Conservation (phyloP, 352 stramenopile species). For the Phytophthora megakarya region DNA sequence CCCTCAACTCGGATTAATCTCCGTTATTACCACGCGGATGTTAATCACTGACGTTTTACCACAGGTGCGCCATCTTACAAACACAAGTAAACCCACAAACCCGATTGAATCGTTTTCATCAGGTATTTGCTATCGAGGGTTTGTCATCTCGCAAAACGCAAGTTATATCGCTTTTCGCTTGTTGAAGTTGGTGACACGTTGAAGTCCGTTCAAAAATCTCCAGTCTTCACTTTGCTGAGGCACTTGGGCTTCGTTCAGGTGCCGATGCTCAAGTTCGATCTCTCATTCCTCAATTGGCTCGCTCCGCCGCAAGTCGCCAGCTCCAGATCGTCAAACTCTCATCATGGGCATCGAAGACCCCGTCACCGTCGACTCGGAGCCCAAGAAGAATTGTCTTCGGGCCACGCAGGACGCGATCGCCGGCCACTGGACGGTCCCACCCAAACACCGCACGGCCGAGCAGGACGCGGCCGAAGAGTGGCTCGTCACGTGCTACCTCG, state of each 20-base stretch:
- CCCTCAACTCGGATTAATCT: conserved; percentile 20
- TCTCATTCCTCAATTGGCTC: conserved; percentile 41
- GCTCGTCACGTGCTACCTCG: conserved; percentile 54
- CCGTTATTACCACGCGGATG: conserved; percentile 8
- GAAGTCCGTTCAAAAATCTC: conserved; percentile 17
- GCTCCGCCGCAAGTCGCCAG: conserved; percentile 21
- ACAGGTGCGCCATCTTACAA: conserved; percentile 2
- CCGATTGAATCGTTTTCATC: background rate
- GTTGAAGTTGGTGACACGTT: conserved; percentile 31
- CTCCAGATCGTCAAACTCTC: background rate
- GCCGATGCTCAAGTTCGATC: too few relatives aligned
- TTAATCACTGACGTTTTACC: background rate
- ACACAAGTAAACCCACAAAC: conserved; percentile 2
- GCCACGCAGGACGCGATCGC: conserved; percentile 34
- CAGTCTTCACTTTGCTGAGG: too few relatives aligned
- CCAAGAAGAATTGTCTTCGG: conserved; percentile 40
- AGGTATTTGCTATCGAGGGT: too few relatives aligned
- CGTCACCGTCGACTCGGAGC: background rate
- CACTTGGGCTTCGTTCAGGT: too few relatives aligned
- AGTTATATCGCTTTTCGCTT: conserved; percentile 35
- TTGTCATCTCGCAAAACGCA: conserved; percentile 27
- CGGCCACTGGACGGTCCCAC: conserved; percentile 57
- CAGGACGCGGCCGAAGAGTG: conserved; percentile 60
- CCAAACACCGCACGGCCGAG: conserved; percentile 42
- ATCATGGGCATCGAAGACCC: conserved; percentile 38